Base-by-base conservation (phyloP, 306 rosid species). In the Vigna trinervia region DNA sequence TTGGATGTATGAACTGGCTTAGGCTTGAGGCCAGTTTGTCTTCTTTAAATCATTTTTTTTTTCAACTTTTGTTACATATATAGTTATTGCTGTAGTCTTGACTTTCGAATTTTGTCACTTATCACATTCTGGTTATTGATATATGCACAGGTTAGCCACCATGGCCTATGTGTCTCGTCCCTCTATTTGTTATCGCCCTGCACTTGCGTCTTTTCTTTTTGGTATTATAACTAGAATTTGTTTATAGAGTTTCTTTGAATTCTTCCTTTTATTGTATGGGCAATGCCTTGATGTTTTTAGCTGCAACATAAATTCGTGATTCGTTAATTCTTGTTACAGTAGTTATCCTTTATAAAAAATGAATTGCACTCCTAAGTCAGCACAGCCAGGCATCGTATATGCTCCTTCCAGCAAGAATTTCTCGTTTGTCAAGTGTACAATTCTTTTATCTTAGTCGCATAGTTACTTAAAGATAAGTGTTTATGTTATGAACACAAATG, bases 11-110 rank as follows among this genome's bases (percentile, higher is more conserved):
- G 88, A 84, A 87, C 87, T 84, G 85, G 86, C 84, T 70, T 4
- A 71, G 88, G 89, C 89, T 76, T 83, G 85, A 76, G 80, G 91
- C 89, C 80, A 82, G 87, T 82, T 79, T 88, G 82, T 76, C 88
- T 80, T 86, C 78, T 85, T 84, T 77, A 86, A 84, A 83, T 72
- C 71, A 80, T 66, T 84, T 86, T 81, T 81, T 52, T 47, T 69
- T 74, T 62, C 75, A 85, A 78, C 78, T 79, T 76, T 84, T 85
- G 92, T 87, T 87, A 83, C 92, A 84, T 89, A 89, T 89, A 84
- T 91, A 89, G 96, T 85, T 88, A 84, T 88, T 85, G 83, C 88
- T 54, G 85, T 89, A 88, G 91, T 82, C 89, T 71, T 80, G 88
- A 87, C 93, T 88, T 84, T 57, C 48, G 87, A 90, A 85, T 83